Evolutionary conservation across 306 rosid genomes (phyloP).

Genomic region (Carpinus viminea): DNA sequence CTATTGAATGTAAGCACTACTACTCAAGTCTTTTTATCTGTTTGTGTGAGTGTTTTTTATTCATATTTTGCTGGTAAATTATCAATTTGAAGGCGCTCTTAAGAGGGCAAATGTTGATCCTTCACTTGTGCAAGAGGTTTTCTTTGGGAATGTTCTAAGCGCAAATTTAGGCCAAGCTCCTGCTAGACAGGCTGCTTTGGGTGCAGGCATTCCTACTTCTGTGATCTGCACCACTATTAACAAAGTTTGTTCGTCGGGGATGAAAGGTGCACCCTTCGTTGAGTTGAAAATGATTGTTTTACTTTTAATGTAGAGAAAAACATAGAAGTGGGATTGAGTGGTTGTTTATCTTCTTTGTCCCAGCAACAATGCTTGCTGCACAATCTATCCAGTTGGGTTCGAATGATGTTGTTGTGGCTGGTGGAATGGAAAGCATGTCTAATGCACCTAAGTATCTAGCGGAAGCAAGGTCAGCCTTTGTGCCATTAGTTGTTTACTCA

Average conservation of each 20-base stretch:
- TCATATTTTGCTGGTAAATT: slow-evolving; percentile 6
- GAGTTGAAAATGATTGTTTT: slow-evolving; percentile 7
- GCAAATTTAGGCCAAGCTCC: slow-evolving; percentile 98
- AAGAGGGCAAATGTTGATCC: slow-evolving; percentile 81
- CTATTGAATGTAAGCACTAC: slow-evolving; percentile 45
- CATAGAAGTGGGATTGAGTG: neutral
- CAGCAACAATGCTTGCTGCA: slow-evolving; percentile 92
- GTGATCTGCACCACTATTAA: slow-evolving; percentile 86
- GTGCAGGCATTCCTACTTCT: slow-evolving; percentile 81
- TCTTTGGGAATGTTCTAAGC: slow-evolving; percentile 87
- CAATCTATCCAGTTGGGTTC: slow-evolving; percentile 70
- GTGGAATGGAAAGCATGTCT: slow-evolving; percentile 99
- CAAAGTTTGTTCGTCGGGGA: slow-evolving; percentile 91
- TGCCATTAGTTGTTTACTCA: slow-evolving; percentile 10
- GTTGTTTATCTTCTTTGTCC: slow-evolving; percentile 21
- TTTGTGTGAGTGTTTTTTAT: neutral
- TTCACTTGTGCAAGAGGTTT: slow-evolving; percentile 87
- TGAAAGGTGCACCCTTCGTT: slow-evolving; percentile 58
- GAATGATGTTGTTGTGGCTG: slow-evolving; percentile 75
- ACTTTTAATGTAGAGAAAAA: neutral
- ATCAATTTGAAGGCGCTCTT: slow-evolving; percentile 68
- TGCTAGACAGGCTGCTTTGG: slow-evolving; percentile 91
- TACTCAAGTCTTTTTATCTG: neutral
- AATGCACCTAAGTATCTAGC: slow-evolving; percentile 83
- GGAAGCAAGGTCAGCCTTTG: slow-evolving; percentile 60